Evolutionary conservation across 2,329 filamentous ascomycete genomes (phyloP).

Genomic region (Aureobasidium sp.): DNA sequence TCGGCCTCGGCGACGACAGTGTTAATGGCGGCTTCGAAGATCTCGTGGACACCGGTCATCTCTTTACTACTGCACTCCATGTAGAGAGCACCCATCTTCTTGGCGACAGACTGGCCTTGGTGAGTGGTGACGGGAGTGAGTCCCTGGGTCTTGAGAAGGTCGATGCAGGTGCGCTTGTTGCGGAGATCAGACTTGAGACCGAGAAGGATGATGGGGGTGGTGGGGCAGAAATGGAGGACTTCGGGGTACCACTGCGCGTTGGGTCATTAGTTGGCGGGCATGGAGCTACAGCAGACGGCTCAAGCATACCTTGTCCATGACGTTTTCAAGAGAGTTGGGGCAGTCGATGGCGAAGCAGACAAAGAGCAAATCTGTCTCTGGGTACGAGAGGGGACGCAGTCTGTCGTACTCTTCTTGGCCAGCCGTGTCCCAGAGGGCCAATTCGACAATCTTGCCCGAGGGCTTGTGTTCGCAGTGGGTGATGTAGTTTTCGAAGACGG

Average conservation of each 20-base stretch:
- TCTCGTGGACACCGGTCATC: constrained; percentile 91
- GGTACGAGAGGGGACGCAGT: constrained; percentile 89
- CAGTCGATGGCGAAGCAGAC: constrained; percentile 99
- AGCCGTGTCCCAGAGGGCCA: constrained; percentile 96
- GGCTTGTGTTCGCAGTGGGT: constrained; percentile 85
- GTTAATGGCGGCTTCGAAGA: constrained; percentile 86
- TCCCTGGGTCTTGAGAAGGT: constrained; percentile 96
- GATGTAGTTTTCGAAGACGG: constrained; percentile 99
- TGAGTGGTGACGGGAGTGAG: constrained; percentile 89
- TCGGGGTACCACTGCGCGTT: constrained; percentile 89
- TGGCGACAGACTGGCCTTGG: constrained; percentile 79
- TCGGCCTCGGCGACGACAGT: constrained; percentile 73
- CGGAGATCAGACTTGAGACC: constrained; percentile 96
- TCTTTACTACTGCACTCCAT: constrained; percentile 99
- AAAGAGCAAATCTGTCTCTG: constrained; percentile 94
- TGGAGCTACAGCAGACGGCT: background rate
- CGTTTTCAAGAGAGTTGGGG: constrained; percentile 95
- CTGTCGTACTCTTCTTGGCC: constrained; percentile 98
- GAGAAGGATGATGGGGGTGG: constrained; percentile 89
- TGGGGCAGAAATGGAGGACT: constrained; percentile 97
- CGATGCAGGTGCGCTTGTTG: constrained; percentile 91
- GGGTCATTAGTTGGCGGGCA: constrained; percentile 1
- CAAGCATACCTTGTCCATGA: constrained; percentile 82
- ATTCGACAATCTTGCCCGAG: constrained; percentile 88
- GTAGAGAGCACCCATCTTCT: constrained; percentile 90